These are phyloP conservation scores for Blepharisma stoltei DNA, from an alignment of 73 alveolate genomes.

Conservation along the genomic window DNA sequence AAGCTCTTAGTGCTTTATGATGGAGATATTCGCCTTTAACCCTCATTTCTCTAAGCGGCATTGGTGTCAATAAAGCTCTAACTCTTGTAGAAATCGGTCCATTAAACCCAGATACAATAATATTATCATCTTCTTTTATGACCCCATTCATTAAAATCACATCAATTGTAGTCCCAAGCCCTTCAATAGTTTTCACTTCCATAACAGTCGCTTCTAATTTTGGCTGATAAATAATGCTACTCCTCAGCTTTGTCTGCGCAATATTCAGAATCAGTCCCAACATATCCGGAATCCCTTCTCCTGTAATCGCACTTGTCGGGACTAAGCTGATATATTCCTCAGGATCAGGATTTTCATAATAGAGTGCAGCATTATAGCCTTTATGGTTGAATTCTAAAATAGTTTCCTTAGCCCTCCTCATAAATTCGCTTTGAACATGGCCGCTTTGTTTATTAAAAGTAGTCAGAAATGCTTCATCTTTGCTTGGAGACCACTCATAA, in stretches of 20 bases:
- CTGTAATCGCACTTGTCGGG: constrained; percentile 99
- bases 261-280: constrained; percentile 81
- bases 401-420: constrained; percentile 55
- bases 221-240: constrained; percentile 44
- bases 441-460: constrained; percentile 52
- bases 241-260: constrained; percentile 70
- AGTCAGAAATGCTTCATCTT: constrained; percentile 66
- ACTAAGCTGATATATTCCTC: constrained; percentile 74
- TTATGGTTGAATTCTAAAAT: constrained; percentile 75
- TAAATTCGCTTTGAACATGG: constrained; percentile 57
- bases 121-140: constrained; percentile 92
- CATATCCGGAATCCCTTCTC: constrained; percentile 99
- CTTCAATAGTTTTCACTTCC: constrained; percentile 95
- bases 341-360: constrained; percentile 94
- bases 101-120: constrained; percentile 94
- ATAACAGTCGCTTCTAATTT: constrained; percentile 65
- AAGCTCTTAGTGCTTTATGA: constrained; percentile 87
- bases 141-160: constrained; percentile 97
- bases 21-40: constrained; percentile 97
- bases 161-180: constrained; percentile 98
- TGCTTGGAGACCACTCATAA: constrained; percentile 78
- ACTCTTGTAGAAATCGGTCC: constrained; percentile 98
- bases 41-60: constrained; percentile 98
- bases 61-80: constrained; percentile 96
- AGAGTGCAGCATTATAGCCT: constrained; percentile 82